Percentiles rank a stretch among this genome's conserved stretches.
Evolutionary conservation across 129 eudicot genomes (phyloP).

Genomic region (Escallonia rubra): DNA sequence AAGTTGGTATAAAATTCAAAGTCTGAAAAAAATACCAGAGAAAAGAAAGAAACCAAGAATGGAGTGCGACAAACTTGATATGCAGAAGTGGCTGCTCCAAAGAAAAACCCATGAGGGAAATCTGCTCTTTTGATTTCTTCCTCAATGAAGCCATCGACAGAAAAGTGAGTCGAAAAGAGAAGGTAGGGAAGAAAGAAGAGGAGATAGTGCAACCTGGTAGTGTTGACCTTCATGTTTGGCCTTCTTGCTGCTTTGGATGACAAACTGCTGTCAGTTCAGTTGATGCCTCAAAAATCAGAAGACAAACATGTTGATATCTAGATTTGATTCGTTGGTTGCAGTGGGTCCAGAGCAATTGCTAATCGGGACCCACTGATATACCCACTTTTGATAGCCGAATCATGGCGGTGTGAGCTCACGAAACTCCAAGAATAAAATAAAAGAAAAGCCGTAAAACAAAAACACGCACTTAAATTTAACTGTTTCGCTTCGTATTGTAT

Average conservation of each 20-base stretch:
- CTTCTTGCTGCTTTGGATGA: background rate
- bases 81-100: slow-evolving; percentile 87
- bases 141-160: slow-evolving; percentile 14
- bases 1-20: background rate
- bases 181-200: background rate
- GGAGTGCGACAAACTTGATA: slow-evolving; percentile 49
- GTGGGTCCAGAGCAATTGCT: too few relatives aligned
- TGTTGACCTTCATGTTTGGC: slow-evolving; percentile 1
- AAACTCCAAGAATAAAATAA: too few relatives aligned
- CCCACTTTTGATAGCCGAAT: too few relatives aligned
- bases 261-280: too few relatives aligned
- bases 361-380: too few relatives aligned
- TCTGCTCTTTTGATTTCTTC: slow-evolving; percentile 38
- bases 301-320: too few relatives aligned
- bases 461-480: too few relatives aligned
- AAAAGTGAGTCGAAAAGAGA: background rate
- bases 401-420: too few relatives aligned
- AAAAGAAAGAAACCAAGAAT: background rate
- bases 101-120: slow-evolving; percentile 69
- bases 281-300: too few relatives aligned
- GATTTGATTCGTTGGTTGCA: too few relatives aligned
- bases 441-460: too few relatives aligned
- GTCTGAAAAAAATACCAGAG: background rate
- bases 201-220: background rate
- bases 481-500: too few relatives aligned